Percentiles rank a stretch among this genome's conserved stretches.
Conservation (phyloP, 1,284 basidiomycete species). For the Fomitopsis pinicola region DNA sequence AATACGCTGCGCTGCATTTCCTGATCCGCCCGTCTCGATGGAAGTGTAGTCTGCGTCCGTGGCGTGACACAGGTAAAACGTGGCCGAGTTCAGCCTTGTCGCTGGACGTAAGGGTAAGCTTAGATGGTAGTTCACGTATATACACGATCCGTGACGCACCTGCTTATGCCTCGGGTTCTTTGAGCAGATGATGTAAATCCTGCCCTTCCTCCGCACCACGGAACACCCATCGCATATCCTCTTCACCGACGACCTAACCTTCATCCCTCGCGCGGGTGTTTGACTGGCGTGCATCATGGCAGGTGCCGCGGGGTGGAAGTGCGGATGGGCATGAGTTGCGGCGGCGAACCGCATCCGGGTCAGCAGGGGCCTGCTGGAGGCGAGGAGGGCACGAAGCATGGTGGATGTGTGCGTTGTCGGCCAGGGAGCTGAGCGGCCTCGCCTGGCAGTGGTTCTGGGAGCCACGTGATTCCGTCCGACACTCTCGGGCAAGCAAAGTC, state of each 20-base stretch:
- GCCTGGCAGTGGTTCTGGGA: no score
- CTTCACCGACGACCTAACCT: conserved; percentile 94
- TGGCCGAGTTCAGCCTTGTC: conserved; percentile 48
- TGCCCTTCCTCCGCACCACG: conserved; percentile 84
- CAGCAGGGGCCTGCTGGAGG: conserved; percentile 55
- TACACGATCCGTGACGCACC: conserved; percentile 44
- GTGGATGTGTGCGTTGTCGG: conserved; percentile 5
- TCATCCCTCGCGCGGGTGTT: conserved; percentile 77
- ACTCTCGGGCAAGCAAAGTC: not conserved
- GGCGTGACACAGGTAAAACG: not conserved
- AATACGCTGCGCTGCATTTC: not conserved
- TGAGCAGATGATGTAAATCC: conserved; percentile 90
- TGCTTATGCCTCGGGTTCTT: conserved; percentile 98
- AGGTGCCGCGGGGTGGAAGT: conserved; percentile 26
- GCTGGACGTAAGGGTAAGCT: conserved; percentile 35
- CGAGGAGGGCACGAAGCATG: conserved; percentile 66
- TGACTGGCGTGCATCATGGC: conserved; percentile 23
- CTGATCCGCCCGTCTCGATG: no score
- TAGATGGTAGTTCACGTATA: conserved; percentile 1
- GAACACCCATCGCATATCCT: conserved; percentile 88
- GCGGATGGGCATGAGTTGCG: conserved; percentile 29
- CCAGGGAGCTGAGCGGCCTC: not conserved
- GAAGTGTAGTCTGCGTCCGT: no score
- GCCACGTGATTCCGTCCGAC: not conserved
- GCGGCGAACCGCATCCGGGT: conserved; percentile 43